Percentiles rank a stretch among this genome's conserved stretches.
phyloP scores from a whole-genome alignment of 768 basidiomycete species.

The Cyclocybe cylindracea region DNA sequence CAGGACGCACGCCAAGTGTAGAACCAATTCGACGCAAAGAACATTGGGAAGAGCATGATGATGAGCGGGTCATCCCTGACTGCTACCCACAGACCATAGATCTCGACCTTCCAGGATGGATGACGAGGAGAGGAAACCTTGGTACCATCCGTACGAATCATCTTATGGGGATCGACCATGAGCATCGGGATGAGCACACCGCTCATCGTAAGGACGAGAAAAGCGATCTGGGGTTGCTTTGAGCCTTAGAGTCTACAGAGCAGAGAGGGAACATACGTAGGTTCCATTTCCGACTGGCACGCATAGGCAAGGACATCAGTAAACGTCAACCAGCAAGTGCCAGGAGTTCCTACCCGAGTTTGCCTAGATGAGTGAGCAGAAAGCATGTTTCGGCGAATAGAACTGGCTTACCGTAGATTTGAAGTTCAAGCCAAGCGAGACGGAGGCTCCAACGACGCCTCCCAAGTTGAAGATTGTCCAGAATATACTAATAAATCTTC shows the following conservation, averaged over 20 bases:
- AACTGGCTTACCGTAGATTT: conserved; percentile 50
- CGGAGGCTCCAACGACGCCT: conserved; percentile 75
- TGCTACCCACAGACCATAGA: conserved; percentile 67
- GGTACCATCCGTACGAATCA: conserved; percentile 77
- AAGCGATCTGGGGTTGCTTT: conserved; percentile 55
- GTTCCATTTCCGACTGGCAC: conserved; percentile 68
- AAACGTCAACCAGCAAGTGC: too few species aligned
- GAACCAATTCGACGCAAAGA: conserved; percentile 83
- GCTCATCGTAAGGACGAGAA: conserved; percentile 70
- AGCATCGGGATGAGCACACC: conserved; percentile 67
- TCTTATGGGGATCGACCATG: conserved; percentile 72
- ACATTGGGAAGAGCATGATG: conserved; percentile 81
- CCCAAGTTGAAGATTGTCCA: conserved; percentile 87
- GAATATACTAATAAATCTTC: conserved; percentile 75
- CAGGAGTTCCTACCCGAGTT: conserved; percentile 36
- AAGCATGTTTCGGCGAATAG: not conserved
- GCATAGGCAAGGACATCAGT: not conserved
- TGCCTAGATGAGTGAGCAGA: conserved; percentile 29
- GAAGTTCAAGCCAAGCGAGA: conserved; percentile 73
- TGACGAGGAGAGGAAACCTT: conserved; percentile 62
- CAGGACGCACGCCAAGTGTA: conserved; percentile 76
- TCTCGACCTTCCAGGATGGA: conserved; percentile 77
- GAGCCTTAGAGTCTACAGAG: not conserved
- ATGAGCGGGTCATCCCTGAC: conserved; percentile 73
- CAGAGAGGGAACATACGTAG: conserved; percentile 51